A percentile compares a stretch with the other conserved stretches of the same genome.
These are phyloP conservation scores for Tulasnella sp. DNA, from an alignment of 768 basidiomycete genomes.

Conservation along the genomic window DNA sequence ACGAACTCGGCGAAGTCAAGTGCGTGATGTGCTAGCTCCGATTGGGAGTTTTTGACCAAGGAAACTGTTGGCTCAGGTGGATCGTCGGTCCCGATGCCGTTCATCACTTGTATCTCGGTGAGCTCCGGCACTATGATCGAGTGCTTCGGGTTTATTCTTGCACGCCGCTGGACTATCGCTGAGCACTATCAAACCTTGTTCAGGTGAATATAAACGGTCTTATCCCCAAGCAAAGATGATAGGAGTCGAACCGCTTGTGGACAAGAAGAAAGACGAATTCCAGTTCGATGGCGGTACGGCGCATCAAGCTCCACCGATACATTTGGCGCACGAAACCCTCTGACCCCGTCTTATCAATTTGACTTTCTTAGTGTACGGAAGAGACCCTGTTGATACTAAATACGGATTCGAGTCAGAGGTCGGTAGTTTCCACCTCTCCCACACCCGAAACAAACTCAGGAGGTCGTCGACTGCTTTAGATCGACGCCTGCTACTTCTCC, in stretches of 20 bases:
- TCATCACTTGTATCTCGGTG: conserved; percentile 45
- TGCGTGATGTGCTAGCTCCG: conserved; percentile 39
- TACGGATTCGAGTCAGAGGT: conserved; percentile 51
- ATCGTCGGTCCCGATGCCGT: conserved; percentile 46
- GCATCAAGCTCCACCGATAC: not conserved
- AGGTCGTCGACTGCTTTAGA: conserved; percentile 17
- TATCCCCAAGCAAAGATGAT: conserved; percentile 74
- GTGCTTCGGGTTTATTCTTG: not conserved
- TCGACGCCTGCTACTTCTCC: conserved; percentile 41
- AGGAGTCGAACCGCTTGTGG: conserved; percentile 60
- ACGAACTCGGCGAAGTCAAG: conserved; percentile 71
- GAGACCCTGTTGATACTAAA: conserved; percentile 43
- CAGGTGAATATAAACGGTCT: conserved; percentile 53
- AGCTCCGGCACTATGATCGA: not conserved
- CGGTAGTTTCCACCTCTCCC: not conserved
- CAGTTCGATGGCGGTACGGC: conserved; percentile 58
- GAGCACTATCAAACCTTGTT: conserved; percentile 45
- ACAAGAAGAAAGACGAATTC: conserved; percentile 55
- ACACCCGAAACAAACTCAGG: not conserved
- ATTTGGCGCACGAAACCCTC: not conserved
- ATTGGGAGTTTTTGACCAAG: not conserved
- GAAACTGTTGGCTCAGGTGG: conserved; percentile 40
- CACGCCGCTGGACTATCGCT: not conserved
- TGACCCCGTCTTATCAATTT: not conserved
- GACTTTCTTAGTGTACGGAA: conserved; percentile 42